Conservation (phyloP, 495 filamentous ascomycete species). For the Penicillium paradoxum region DNA sequence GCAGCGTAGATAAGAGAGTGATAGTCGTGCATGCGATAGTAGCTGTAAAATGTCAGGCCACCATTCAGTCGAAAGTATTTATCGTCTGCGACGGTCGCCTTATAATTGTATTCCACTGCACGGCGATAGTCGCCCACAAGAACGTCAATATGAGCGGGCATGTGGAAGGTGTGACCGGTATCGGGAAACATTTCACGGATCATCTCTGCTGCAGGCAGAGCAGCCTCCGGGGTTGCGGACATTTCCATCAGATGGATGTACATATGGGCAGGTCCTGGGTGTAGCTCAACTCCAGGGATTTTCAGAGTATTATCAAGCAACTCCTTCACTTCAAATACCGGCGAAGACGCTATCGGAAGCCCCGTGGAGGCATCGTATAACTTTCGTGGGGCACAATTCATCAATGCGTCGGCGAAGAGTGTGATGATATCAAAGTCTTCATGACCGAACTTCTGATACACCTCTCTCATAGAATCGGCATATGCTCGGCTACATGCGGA, state of each 20-base stretch:
- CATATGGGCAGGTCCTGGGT: slow-evolving; percentile 58
- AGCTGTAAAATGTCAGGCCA: slow-evolving; percentile 55
- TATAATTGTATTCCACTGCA: slow-evolving; percentile 52
- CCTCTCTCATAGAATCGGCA: slow-evolving; percentile 50
- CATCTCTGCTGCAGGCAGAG: slow-evolving; percentile 49
- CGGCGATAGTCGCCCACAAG: slow-evolving; percentile 58
- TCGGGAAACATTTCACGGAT: slow-evolving; percentile 57
- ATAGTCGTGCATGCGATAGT: slow-evolving; percentile 58
- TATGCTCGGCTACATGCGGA: slow-evolving; percentile 47
- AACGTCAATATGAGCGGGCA: slow-evolving; percentile 62
- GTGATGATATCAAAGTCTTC: slow-evolving; percentile 52
- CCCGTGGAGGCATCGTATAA: slow-evolving; percentile 55
- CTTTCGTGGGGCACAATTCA: slow-evolving; percentile 58
- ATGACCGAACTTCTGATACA: slow-evolving; percentile 39
- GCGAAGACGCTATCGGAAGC: slow-evolving; percentile 44
- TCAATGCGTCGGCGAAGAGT: slow-evolving; percentile 56
- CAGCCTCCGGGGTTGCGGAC: slow-evolving; percentile 53
- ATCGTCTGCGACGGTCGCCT: slow-evolving; percentile 52
- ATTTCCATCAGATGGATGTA: slow-evolving; percentile 68
- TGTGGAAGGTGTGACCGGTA: slow-evolving; percentile 59
- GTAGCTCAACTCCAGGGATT: slow-evolving; percentile 29
- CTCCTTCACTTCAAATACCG: slow-evolving; percentile 47
- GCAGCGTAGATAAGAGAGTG: slow-evolving; percentile 62
- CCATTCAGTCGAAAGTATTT: slow-evolving; percentile 46
- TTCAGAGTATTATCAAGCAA: slow-evolving; percentile 48